A percentile compares a stretch with the other conserved stretches of the same genome.
Evolutionary conservation across 2,329 filamentous ascomycete species (phyloP).

Genomic region (Rhytidhysteron rufulum): DNA sequence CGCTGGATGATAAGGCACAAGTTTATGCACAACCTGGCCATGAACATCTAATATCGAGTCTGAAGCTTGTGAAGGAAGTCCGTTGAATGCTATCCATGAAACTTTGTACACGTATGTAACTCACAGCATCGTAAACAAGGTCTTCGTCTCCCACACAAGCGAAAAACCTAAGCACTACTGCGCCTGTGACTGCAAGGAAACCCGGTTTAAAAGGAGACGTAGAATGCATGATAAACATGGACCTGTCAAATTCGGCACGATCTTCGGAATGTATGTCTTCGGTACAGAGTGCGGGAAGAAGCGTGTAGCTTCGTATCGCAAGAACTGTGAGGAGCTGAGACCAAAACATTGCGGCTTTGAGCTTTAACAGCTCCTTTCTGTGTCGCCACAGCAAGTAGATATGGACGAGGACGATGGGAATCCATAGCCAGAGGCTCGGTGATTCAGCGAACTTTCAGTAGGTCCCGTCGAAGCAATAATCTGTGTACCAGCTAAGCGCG

Average conservation of each 20-base stretch:
- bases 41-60: constrained; percentile 1
- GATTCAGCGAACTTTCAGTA: constrained; percentile 2
- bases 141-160: constrained; percentile 1
- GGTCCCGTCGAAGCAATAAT: background rate
- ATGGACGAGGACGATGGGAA: constrained; percentile 1
- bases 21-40: background rate
- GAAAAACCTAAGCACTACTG: background rate
- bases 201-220: background rate
- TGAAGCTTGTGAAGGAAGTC: constrained; percentile 1
- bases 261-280: background rate
- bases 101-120: background rate
- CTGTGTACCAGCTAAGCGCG: background rate
- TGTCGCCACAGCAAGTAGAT: constrained; percentile 1
- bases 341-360: constrained; percentile 1
- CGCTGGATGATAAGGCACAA: background rate
- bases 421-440: constrained; percentile 1
- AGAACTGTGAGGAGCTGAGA: constrained; percentile 1
- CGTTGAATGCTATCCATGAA: background rate
- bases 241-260: background rate
- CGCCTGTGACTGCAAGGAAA: background rate
- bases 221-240: background rate
- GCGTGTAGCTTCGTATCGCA: constrained; percentile 2
- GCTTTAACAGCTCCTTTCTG: background rate
- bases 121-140: background rate
- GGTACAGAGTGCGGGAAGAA: background rate